Percentiles rank a stretch among this genome's conserved stretches.
Conservation (phyloP, 352 stramenopile genomes). For the Phytophthora pistaciae region DNA sequence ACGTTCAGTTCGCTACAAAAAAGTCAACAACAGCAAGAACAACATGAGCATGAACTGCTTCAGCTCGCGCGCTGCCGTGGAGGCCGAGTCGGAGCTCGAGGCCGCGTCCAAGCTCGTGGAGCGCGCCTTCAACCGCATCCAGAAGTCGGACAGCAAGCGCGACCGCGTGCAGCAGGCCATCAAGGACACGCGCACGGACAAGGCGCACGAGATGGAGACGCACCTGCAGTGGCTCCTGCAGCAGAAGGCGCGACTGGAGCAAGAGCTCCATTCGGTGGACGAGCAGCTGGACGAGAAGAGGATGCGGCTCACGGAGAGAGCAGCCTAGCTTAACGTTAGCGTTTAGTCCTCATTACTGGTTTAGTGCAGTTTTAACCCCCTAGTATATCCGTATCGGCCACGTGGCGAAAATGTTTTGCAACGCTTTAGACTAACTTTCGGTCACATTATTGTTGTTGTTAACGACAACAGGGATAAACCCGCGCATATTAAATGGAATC, state of each 20-base stretch:
- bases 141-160: slow-evolving; percentile 61
- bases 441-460: slow-evolving; percentile 6
- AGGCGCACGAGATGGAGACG: slow-evolving; percentile 52
- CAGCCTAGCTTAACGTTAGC: slow-evolving; percentile 6
- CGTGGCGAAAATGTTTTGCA: slow-evolving; percentile 2
- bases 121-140: slow-evolving; percentile 60
- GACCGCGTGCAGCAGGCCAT: slow-evolving; percentile 52
- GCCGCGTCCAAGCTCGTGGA: slow-evolving; percentile 73
- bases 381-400: slow-evolving; percentile 2
- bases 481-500: slow-evolving; percentile 22
- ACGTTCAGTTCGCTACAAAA: slow-evolving; percentile 10
- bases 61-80: slow-evolving; percentile 54
- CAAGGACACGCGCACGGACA: slow-evolving; percentile 40
- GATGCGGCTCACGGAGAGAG: slow-evolving; percentile 64
- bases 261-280: slow-evolving; percentile 54
- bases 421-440: slow-evolving; percentile 1
- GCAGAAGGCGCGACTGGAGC: slow-evolving; percentile 57
- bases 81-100: slow-evolving; percentile 75
- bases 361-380: not conserved
- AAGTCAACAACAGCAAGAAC: slow-evolving; percentile 1
- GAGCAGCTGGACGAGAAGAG: slow-evolving; percentile 62
- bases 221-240: slow-evolving; percentile 68
- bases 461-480: slow-evolving; percentile 33
- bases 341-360: not conserved
- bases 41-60: slow-evolving; percentile 80